Conservation (phyloP, 305 asterid genomes). For the Solanum hybrid region DNA sequence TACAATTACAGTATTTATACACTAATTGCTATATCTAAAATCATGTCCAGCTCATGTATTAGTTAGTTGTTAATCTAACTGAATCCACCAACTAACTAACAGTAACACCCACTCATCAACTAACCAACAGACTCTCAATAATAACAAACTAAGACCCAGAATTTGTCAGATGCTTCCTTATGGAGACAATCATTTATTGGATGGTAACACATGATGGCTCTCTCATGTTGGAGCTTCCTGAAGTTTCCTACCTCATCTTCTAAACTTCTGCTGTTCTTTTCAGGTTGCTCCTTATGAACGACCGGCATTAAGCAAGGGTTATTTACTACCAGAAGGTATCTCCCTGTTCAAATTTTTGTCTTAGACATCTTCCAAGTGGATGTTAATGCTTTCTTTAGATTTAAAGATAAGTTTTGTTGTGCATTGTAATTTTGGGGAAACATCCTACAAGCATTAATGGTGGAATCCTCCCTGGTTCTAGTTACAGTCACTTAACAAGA, state of each 20-base stretch:
- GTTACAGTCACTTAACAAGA: not conserved
- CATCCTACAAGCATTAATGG: not conserved
- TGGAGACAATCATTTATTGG: not conserved
- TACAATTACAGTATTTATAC: not conserved
- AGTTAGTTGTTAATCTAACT: not conserved
- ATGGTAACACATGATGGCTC: not conserved
- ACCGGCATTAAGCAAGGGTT: slow-evolving; percentile 96
- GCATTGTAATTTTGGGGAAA: not conserved
- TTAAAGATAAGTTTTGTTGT: not conserved
- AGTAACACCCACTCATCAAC: not conserved
- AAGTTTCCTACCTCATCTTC: not conserved
- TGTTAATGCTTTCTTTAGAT: not conserved
- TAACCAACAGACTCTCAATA: not conserved
- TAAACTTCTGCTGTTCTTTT: slow-evolving; percentile 9
- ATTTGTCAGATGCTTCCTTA: not conserved
- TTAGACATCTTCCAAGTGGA: not conserved
- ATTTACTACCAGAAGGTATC: slow-evolving; percentile 87
- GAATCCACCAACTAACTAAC: not conserved
- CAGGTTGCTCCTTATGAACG: slow-evolving; percentile 98
- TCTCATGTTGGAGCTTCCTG: not conserved
- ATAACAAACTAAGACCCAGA: not conserved
- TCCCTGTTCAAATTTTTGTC: not conserved
- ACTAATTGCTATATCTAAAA: not conserved
- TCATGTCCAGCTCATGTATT: not conserved
- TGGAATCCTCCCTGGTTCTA: not conserved